Conservation (phyloP, 495 filamentous ascomycete genomes). For the Penicillium bialowiezense region DNA sequence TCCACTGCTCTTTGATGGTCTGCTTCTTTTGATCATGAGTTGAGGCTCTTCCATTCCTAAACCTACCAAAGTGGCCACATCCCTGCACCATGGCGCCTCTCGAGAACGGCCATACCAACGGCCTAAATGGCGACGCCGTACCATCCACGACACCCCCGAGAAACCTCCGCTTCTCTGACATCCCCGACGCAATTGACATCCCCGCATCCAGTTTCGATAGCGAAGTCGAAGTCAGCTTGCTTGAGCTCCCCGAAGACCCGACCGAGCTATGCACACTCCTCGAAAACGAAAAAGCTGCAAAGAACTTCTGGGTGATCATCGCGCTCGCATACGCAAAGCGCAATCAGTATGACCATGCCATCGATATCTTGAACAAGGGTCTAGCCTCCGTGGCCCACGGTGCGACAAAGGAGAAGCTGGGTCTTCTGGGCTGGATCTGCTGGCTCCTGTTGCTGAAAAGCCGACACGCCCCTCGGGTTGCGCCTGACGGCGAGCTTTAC, state of each 20-base stretch:
- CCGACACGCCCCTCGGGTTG: slow-evolving; percentile 78
- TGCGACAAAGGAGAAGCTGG: slow-evolving; percentile 78
- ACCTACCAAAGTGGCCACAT: slow-evolving; percentile 11
- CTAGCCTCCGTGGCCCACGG: slow-evolving; percentile 68
- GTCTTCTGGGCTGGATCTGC: slow-evolving; percentile 77
- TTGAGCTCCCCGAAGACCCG: slow-evolving; percentile 87
- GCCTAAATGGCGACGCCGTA: slow-evolving; percentile 33
- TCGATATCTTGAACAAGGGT: slow-evolving; percentile 87
- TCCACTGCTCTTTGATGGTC: slow-evolving; percentile 9
- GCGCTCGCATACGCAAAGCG: slow-evolving; percentile 97
- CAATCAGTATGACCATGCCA: slow-evolving; percentile 85
- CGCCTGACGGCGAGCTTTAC: slow-evolving; percentile 56
- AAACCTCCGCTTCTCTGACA: slow-evolving; percentile 74
- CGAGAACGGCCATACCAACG: slow-evolving; percentile 55
- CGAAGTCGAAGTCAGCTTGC: slow-evolving; percentile 89
- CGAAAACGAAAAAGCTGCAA: slow-evolving; percentile 84
- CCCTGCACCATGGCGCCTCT: slow-evolving; percentile 47
- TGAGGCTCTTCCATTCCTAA: slow-evolving; percentile 23
- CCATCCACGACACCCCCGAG: slow-evolving; percentile 18
- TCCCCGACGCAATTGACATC: slow-evolving; percentile 85
- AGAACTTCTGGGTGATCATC: slow-evolving; percentile 92
- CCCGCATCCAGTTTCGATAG: slow-evolving; percentile 77
- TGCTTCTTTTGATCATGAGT: slow-evolving; percentile 34
- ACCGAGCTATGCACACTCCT: slow-evolving; percentile 92
- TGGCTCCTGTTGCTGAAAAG: slow-evolving; percentile 94